Evolutionary conservation across 192 early-diverging fungal species (phyloP).

Genomic region (Coemansia sp.): DNA sequence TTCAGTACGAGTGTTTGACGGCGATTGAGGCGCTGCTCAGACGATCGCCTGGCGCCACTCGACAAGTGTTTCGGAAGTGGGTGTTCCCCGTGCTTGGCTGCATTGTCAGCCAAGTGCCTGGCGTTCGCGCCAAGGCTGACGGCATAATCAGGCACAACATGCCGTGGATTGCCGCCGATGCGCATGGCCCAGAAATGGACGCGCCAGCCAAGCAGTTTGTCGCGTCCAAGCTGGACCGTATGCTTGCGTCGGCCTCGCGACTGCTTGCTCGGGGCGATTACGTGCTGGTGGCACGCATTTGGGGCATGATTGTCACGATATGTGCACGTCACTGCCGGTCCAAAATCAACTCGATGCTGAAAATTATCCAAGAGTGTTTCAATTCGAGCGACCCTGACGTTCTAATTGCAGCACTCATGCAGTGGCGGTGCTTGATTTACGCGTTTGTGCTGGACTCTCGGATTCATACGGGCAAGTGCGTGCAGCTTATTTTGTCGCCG

Average conservation of each 20-base stretch:
- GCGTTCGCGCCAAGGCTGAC: conserved; percentile 48
- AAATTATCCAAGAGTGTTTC: conserved; percentile 41
- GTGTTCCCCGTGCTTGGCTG: conserved; percentile 39
- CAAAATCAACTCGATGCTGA: conserved; percentile 26
- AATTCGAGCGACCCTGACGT: conserved; percentile 23
- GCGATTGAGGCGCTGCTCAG: conserved; percentile 37
- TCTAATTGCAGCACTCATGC: conserved; percentile 35
- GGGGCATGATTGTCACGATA: conserved; percentile 44
- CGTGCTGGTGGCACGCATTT: conserved; percentile 30
- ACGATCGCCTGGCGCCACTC: conserved; percentile 25
- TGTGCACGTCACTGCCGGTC: conserved; percentile 33
- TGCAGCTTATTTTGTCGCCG: conserved; percentile 33
- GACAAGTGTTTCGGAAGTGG: conserved; percentile 32
- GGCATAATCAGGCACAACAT: conserved; percentile 42
- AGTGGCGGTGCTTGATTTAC: conserved; percentile 54
- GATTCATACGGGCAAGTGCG: conserved; percentile 25
- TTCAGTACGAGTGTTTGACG: conserved; percentile 37
- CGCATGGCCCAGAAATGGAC: conserved; percentile 34
- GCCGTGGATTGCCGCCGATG: conserved; percentile 48
- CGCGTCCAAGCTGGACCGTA: conserved; percentile 10
- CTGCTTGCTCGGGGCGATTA: conserved; percentile 25
- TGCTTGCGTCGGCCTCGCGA: conserved; percentile 15
- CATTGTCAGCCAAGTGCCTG: conserved; percentile 30
- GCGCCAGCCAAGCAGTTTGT: conserved; percentile 15
- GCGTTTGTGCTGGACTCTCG: conserved; percentile 29